These are phyloP conservation scores for Dactylellina sp. DNA, from an alignment of 2,329 filamentous ascomycete species.

Conservation along the genomic window DNA sequence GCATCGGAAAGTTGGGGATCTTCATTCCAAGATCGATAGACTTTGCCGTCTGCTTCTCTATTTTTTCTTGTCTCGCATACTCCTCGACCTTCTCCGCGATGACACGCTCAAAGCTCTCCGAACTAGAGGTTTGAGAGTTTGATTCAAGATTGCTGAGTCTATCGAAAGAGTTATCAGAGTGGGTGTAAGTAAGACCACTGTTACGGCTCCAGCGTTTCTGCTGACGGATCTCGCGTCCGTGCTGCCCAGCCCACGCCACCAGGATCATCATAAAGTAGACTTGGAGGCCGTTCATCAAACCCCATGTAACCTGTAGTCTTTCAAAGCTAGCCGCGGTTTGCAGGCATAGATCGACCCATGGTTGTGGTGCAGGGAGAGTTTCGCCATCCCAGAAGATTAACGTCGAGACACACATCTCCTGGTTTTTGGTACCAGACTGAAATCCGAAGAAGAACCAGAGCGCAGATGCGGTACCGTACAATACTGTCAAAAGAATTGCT, in stretches of 20 bases:
- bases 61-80: slow-evolving; percentile 35
- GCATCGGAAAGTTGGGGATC: slow-evolving; percentile 54
- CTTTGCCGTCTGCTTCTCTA: slow-evolving; percentile 30
- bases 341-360: slow-evolving; percentile 46
- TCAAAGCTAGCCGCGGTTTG: slow-evolving; percentile 39
- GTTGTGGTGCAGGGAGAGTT: slow-evolving; percentile 41
- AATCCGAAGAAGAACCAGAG: slow-evolving; percentile 55
- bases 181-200: slow-evolving; percentile 38
- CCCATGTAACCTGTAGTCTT: slow-evolving; percentile 43
- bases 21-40: slow-evolving; percentile 36
- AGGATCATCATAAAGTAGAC: slow-evolving; percentile 55
- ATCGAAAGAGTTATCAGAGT: slow-evolving; percentile 42
- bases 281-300: slow-evolving; percentile 52
- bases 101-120: slow-evolving; percentile 20
- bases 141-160: slow-evolving; percentile 41
- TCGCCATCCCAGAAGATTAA: slow-evolving; percentile 48
- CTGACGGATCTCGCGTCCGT: slow-evolving; percentile 38
- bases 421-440: slow-evolving; percentile 46
- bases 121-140: slow-evolving; percentile 3
- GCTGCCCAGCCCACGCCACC: slow-evolving; percentile 36
- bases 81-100: slow-evolving; percentile 37
- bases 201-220: slow-evolving; percentile 50
- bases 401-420: slow-evolving; percentile 42
- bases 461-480: slow-evolving; percentile 38
- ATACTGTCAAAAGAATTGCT: slow-evolving; percentile 36